These are phyloP conservation scores for Annulohypoxylon maeteangense DNA, from an alignment of 495 filamentous ascomycete species.

Conservation along the genomic window DNA sequence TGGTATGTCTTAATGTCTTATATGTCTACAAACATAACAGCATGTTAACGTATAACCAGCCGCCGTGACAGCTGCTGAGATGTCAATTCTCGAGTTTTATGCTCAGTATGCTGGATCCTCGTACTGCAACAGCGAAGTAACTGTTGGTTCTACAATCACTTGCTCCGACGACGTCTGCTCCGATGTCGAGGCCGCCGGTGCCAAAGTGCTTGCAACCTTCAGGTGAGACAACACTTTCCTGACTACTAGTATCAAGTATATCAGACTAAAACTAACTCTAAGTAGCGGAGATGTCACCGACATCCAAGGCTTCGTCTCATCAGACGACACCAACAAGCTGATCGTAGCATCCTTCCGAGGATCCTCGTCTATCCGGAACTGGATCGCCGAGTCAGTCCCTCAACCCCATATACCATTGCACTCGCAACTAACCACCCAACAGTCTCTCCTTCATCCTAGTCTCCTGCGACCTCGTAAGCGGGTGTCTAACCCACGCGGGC, in stretches of 20 bases:
- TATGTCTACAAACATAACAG: neutral
- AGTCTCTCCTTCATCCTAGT: slow-evolving; percentile 49
- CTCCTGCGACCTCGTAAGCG: slow-evolving; percentile 47
- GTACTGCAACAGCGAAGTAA: slow-evolving; percentile 70
- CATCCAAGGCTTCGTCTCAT: slow-evolving; percentile 74
- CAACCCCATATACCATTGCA: neutral
- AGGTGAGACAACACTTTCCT: slow-evolving; percentile 56
- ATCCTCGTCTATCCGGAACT: slow-evolving; percentile 69
- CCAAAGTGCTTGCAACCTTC: slow-evolving; percentile 66
- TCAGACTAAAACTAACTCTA: slow-evolving; percentile 5
- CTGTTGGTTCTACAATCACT: slow-evolving; percentile 60
- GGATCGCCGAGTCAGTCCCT: slow-evolving; percentile 69
- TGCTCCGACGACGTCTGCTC: slow-evolving; percentile 72
- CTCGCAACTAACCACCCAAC: slow-evolving; percentile 7
- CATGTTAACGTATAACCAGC: slow-evolving; percentile 30
- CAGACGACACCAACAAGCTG: slow-evolving; percentile 67
- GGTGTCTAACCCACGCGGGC: slow-evolving; percentile 54
- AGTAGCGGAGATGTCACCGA: slow-evolving; percentile 66
- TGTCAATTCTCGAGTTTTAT: slow-evolving; percentile 68
- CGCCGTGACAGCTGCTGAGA: slow-evolving; percentile 47
- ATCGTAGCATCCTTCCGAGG: slow-evolving; percentile 80
- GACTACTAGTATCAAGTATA: neutral
- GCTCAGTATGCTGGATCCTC: slow-evolving; percentile 76
- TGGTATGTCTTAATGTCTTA: slow-evolving; percentile 23
- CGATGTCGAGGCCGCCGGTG: slow-evolving; percentile 66